Evolutionary conservation across 345 rosid genomes (phyloP).

Genomic region (Citrus glauca): DNA sequence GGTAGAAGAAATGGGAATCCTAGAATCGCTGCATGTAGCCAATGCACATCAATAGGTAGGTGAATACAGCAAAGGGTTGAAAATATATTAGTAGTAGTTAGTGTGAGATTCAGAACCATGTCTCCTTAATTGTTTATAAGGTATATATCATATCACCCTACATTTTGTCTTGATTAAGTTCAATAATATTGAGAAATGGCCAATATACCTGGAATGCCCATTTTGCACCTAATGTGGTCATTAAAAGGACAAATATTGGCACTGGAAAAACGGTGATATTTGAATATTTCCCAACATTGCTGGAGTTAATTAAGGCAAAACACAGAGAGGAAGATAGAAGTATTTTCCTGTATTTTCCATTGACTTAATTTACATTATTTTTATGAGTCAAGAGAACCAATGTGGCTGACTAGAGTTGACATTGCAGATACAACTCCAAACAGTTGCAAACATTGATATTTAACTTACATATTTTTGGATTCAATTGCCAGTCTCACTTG

Average conservation of each 20-base stretch:
- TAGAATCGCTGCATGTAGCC: slow-evolving; percentile 50
- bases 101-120: background rate
- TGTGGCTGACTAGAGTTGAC: background rate
- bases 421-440: slow-evolving; percentile 10
- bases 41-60: slow-evolving; percentile 1
- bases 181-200: background rate
- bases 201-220: background rate
- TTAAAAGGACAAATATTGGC: background rate
- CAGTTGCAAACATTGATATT: background rate
- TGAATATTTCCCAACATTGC: background rate
- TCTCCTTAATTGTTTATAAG: background rate
- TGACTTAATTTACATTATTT: background rate
- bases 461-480: slow-evolving; percentile 68
- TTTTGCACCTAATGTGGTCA: background rate
- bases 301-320: background rate
- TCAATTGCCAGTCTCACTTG: slow-evolving; percentile 92
- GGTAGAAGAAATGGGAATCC: slow-evolving; percentile 63
- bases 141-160: background rate
- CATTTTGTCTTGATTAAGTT: background rate
- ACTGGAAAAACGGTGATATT: background rate
- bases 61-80: background rate
- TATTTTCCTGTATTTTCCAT: background rate
- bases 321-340: background rate
- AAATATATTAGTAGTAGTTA: background rate
- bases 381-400: background rate